These are phyloP conservation scores for Fusarium coicis DNA, from an alignment of 2,329 filamentous ascomycete species.

Conservation along the genomic window DNA sequence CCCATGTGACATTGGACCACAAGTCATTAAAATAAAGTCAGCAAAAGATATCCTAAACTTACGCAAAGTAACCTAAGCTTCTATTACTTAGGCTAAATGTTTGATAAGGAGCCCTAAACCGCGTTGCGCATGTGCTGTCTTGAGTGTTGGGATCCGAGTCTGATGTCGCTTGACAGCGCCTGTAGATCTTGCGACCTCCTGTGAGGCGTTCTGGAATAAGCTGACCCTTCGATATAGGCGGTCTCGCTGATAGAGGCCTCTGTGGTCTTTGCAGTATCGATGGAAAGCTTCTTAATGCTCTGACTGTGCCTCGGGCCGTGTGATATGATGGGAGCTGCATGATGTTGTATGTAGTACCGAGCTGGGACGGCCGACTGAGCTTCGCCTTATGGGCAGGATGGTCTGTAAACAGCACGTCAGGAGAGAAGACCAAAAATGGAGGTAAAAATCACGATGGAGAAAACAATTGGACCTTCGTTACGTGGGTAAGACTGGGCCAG, in stretches of 20 bases:
- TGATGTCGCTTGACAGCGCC: background rate
- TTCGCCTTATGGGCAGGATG: accelerated
- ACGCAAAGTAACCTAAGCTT: background rate
- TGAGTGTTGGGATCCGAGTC: background rate
- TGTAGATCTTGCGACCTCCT: background rate
- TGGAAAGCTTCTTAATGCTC: no score
- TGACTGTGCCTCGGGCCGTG: accelerated
- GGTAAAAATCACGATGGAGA: accelerated
- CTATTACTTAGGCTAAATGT: accelerated
- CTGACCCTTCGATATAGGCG: accelerated
- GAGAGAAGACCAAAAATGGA: accelerated
- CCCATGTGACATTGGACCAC: accelerated
- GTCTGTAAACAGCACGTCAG: background rate
- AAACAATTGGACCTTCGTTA: accelerated
- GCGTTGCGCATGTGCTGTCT: background rate
- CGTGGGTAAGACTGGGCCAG: accelerated
- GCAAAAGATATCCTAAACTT: background rate
- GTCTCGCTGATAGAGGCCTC: accelerated
- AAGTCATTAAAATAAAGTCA: background rate
- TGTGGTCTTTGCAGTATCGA: accelerated
- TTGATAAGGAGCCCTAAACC: background rate
- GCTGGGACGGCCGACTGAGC: background rate
- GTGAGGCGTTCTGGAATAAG: no score
- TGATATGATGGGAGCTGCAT: no score
- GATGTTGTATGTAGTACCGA: accelerated